Percentiles rank a stretch among this genome's conserved stretches.
phyloP scores from a whole-genome alignment of 75 land plant genomes.

The Picea glauca region DNA sequence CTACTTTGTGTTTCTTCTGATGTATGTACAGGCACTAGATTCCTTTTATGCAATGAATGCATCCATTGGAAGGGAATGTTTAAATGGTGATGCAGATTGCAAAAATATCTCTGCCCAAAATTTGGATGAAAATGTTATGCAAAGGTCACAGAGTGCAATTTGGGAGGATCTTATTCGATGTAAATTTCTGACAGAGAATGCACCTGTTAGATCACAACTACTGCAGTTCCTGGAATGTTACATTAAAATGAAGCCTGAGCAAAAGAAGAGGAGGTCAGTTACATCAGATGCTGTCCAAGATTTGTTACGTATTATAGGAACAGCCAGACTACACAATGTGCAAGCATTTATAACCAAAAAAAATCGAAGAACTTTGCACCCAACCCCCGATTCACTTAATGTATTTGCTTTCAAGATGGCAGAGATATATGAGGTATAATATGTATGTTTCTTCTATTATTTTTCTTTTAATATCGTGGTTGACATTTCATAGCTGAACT shows the following conservation, averaged over 20 bases:
- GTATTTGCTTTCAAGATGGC: slow-evolving; percentile 4
- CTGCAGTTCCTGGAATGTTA: neutral
- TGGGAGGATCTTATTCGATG: neutral
- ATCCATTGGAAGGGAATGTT: neutral
- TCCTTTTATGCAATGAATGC: neutral
- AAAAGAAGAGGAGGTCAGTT: neutral
- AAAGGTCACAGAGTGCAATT: neutral
- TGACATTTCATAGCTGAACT: neutral
- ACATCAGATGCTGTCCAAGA: neutral
- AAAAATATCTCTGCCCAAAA: neutral
- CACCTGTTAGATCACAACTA: neutral
- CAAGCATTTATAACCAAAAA: neutral
- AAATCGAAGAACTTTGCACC: neutral
- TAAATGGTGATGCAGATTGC: neutral
- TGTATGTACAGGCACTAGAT: neutral
- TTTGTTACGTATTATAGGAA: neutral
- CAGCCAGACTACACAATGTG: slow-evolving; percentile 4
- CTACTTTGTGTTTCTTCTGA: neutral
- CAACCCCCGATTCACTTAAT: neutral
- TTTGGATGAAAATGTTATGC: neutral
- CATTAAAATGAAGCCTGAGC: neutral
- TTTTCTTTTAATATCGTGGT: neutral
- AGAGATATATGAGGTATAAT: slow-evolving; percentile 5
- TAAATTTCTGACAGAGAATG: slow-evolving; percentile 6
- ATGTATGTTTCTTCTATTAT: neutral